Evolutionary conservation across 2,329 filamentous ascomycete genomes (phyloP), one percentile per base, ranked within the genome.

Genomic region (Arthrobotrys pseudoclavata): DNA sequence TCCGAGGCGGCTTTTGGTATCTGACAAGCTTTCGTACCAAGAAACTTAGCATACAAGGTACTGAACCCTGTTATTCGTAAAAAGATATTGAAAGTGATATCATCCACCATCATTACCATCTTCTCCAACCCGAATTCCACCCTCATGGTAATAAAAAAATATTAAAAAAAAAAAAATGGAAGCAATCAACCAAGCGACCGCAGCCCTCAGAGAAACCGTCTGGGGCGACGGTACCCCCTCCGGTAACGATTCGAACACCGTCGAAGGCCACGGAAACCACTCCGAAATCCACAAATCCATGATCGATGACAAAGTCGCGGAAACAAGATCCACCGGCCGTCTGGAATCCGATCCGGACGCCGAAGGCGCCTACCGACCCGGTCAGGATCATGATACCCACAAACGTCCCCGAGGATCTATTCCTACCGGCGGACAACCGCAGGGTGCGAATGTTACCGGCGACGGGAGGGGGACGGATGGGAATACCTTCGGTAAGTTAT

Each of bases 181-280:
- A 76, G 87, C 89, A 37, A 85, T 92, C 80, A 90, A 85, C 83
- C 88, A 86, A 82, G 84, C 89, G 64, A 86, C 87, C 26, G 81
- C 82, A n/a, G 83, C 85, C 10, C 86, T 87, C 29, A 85, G 85
- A 22, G 85, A 50, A 24, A 50, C 47, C 47, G 26, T 50, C 47
- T 50, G 47, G 47, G 47, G 47, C 20, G 47, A n/a, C 13, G 2
- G 12, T 18, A 22, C 18, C 15, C 29, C 47, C 82, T 84, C 89
- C 63, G 86, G 87, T 22, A 81, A 82, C n/a, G 83, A 15, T 4
- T 9, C 3, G 20, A 24, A 20, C 18, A 50, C 85, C 9, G 86
- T 87, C 29, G 85, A 85, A 24, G 85, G 86, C 12, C 13, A 24
- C 10, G 57, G 47, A 18, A 6, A 50, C 37, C 48, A 76, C 34